Conservation (phyloP, 305 asterid species). For the Nicotiana rustica region DNA sequence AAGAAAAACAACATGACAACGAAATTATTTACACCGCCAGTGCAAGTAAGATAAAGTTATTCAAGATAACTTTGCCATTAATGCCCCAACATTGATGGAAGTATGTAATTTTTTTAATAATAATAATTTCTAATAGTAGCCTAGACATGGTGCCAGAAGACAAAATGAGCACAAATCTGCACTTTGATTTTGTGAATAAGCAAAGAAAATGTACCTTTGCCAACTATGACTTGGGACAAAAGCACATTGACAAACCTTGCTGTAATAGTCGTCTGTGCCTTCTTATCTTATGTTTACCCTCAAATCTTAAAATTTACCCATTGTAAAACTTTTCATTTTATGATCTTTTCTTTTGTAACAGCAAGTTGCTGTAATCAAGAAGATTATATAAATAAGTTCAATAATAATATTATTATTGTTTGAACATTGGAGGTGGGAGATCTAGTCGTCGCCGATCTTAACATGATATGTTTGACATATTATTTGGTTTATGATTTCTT, state of each 20-base stretch:
- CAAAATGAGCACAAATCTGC: slow-evolving; percentile 34
- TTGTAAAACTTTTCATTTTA: neutral
- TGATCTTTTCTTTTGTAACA: neutral
- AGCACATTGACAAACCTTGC: slow-evolving; percentile 36
- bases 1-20: neutral
- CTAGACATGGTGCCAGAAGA: slow-evolving; percentile 41
- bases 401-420: neutral
- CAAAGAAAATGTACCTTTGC: slow-evolving; percentile 45
- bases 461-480: slow-evolving; percentile 39
- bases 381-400: neutral
- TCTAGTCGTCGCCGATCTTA: slow-evolving; percentile 29
- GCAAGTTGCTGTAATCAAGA: neutral
- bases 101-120: neutral
- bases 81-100: too few species aligned
- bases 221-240: slow-evolving; percentile 43
- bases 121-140: slow-evolving; percentile 19
- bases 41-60: neutral
- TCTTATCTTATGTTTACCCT: slow-evolving; percentile 35
- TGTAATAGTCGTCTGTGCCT: slow-evolving; percentile 37
- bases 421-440: slow-evolving; percentile 35
- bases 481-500: slow-evolving; percentile 27
- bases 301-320: neutral
- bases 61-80: neutral
- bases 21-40: neutral
- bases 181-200: slow-evolving; percentile 17